Evolutionary conservation across 768 basidiomycete genomes (phyloP), one percentile per base, ranked within the genome.

Genomic region (Termitomyces sp.): DNA sequence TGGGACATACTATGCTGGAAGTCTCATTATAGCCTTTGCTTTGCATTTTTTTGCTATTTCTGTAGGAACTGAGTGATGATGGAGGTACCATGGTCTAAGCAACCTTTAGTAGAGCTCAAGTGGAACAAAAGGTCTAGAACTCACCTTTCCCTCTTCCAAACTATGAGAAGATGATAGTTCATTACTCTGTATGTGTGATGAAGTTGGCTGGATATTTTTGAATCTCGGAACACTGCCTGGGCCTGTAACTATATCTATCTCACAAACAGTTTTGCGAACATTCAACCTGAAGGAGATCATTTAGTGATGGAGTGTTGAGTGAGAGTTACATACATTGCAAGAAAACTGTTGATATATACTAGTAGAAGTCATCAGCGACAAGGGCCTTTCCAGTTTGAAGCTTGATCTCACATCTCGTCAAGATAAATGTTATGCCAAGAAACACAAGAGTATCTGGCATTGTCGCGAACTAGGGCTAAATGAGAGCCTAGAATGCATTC

Each of bases 261-360:
- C 62, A 17, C 63, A 60, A 38, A 67, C 56, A 25, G 55, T 62
- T 46, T 62, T 50, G 36, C 69, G 67, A 32, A 67, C 67, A 34
- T 70, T 70, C 46, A 70, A 63, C 69, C 69, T 70, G 38, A 20
- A 11, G 37, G 2, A 37, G 17, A n/a, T 29, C 20, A 4, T 42
- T 55, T 6, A n/a, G 2, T 55, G 20, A 25, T 4, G 29, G 20
- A 32, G 4, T 31, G 2, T 9, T 2, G 7, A 9, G 40, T n/a
- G 4, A 36, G 29, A 20, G 11, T 43, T n/a, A 14, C 48, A 14
- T 63, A 71, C 72, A 73, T 73, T 12, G 72, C 71, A 32, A 73
- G 61, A 60, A 69, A 72, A 51, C 72, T 73, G 64, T 71, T 72
- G 61, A 71, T 69, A 43, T 73, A 73, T 20, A 72, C 72, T 73